These are phyloP conservation scores for Haplosporangium sp. DNA, from an alignment of 371 early-diverging fungal species.

Conservation along the genomic window DNA sequence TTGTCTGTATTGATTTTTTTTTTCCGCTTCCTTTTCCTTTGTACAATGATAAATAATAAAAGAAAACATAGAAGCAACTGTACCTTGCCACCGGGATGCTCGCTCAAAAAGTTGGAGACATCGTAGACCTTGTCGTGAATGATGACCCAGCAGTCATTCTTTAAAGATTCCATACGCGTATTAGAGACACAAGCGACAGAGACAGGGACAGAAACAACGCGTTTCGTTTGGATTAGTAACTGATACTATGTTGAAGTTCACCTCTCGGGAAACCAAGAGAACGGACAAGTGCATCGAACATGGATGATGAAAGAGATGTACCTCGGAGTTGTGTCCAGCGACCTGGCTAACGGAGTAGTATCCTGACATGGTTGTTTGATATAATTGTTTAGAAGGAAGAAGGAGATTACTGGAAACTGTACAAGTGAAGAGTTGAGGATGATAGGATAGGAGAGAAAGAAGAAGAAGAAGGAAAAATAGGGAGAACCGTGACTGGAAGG, in stretches of 20 bases:
- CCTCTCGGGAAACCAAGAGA: background rate
- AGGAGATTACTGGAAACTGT: too few species aligned
- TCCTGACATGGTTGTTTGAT: background rate
- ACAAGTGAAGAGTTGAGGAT: too few species aligned
- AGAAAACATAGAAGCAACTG: background rate
- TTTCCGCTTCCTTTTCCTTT: background rate
- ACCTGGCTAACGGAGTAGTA: conserved; percentile 3
- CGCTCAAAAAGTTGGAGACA: conserved; percentile 84
- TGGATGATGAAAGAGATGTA: background rate
- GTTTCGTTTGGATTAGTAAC: background rate
- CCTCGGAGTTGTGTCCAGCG: background rate
- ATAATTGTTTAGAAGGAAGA: background rate
- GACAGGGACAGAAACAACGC: background rate
- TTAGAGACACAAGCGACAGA: too few species aligned
- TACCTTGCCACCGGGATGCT: conserved; percentile 89
- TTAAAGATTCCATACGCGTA: too few species aligned
- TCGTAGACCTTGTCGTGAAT: conserved; percentile 88
- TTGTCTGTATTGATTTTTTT: too few species aligned
- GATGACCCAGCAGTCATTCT: conserved; percentile 92
- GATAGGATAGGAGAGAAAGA: too few species aligned
- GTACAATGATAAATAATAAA: background rate
- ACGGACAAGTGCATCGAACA: background rate
- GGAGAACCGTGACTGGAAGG: too few species aligned
- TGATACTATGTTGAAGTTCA: background rate
- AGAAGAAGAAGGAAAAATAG: too few species aligned